Percentiles rank a stretch among this genome's conserved stretches.
Evolutionary conservation across 2,329 filamentous ascomycete genomes (phyloP).

Genomic region (Colletotrichum limetticola): DNA sequence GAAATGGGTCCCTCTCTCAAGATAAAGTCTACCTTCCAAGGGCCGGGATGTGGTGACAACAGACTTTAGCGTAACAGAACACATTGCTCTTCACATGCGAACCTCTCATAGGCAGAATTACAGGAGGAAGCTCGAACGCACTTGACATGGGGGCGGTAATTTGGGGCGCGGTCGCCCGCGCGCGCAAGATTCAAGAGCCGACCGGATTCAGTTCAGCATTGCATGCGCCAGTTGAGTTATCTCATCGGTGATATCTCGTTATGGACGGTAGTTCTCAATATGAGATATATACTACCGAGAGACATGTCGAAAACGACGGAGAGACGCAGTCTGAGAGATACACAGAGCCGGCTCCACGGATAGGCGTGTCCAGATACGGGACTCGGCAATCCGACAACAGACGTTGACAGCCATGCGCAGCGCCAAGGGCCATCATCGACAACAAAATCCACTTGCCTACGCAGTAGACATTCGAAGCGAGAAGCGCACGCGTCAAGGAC

Average conservation of each 20-base stretch:
- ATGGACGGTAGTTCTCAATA: not conserved
- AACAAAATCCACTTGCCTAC: not conserved
- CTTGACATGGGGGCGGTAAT: not conserved
- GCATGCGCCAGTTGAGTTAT: not conserved
- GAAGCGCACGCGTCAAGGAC: constrained; percentile 17
- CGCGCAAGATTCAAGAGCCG: not conserved
- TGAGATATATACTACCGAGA: not conserved
- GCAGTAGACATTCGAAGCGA: not conserved
- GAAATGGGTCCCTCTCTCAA: not conserved
- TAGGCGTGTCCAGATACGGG: constrained; percentile 25
- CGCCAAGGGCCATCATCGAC: constrained; percentile 28
- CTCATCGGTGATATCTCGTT: not conserved
- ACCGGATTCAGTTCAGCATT: not conserved
- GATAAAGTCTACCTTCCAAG: not conserved
- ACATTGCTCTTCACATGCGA: constrained; percentile 2
- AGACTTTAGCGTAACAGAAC: not conserved
- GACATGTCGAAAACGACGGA: not conserved
- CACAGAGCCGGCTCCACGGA: not conserved
- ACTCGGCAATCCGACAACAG: constrained; percentile 19
- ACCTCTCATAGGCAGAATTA: not conserved
- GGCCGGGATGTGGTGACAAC: constrained; percentile 2
- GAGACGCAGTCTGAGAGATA: not conserved
- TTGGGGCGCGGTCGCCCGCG: not conserved
- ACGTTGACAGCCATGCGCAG: not conserved
- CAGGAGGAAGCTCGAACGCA: not conserved